Evolutionary conservation across 2,329 filamentous ascomycete genomes (phyloP).

Genomic region (Diaporthe eres): DNA sequence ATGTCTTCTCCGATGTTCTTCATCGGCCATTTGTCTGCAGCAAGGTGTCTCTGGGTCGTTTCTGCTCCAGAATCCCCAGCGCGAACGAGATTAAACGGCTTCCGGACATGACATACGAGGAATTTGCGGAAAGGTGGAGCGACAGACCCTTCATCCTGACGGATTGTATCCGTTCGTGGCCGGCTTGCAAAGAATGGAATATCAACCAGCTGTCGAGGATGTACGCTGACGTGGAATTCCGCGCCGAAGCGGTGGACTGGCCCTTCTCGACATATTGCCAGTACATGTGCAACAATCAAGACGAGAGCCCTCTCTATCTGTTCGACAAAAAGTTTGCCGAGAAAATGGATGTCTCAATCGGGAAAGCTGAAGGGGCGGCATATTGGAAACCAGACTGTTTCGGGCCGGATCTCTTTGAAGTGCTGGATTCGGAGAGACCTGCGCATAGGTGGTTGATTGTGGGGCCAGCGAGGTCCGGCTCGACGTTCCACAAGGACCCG

Average conservation of each 20-base stretch:
- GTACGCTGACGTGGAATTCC: conserved; percentile 79
- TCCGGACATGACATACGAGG: conserved; percentile 75
- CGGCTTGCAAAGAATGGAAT: conserved; percentile 81
- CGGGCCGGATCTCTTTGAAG: conserved; percentile 86
- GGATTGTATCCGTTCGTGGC: conserved; percentile 85
- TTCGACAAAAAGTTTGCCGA: conserved; percentile 90
- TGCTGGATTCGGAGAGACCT: conserved; percentile 83
- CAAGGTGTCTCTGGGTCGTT: conserved; percentile 77
- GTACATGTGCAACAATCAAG: conserved; percentile 84
- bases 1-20: conserved; percentile 90
- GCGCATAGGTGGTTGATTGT: conserved; percentile 95
- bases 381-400: conserved; percentile 91
- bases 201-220: conserved; percentile 74
- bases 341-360: conserved; percentile 83
- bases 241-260: conserved; percentile 96
- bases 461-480: conserved; percentile 87
- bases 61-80: conserved; percentile 78
- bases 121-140: conserved; percentile 84
- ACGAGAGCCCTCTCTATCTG: conserved; percentile 93
- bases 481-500: conserved; percentile 92
- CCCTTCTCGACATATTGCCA: conserved; percentile 82
- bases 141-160: conserved; percentile 90
- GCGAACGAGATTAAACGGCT: conserved; percentile 82
- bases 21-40: conserved; percentile 93
- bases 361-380: conserved; percentile 62